Percentiles rank a stretch among this genome's conserved stretches.
phyloP scores from a whole-genome alignment of 2,329 filamentous ascomycete species.

The Knufia fluminis region DNA sequence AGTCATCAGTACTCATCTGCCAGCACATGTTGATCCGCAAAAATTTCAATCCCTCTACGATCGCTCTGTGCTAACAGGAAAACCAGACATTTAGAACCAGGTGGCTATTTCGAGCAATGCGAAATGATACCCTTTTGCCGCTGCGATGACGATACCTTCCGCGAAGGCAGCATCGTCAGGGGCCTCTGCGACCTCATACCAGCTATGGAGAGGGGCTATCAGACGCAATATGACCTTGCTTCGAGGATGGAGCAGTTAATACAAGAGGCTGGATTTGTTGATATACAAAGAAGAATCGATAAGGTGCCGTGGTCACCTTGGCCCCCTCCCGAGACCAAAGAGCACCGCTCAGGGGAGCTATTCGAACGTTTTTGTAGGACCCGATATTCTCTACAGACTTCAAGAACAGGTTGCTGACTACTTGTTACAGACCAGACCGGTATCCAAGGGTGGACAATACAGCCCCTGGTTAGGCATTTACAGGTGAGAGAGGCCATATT shows the following conservation, averaged over 20 bases:
- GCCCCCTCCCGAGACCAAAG: constrained; percentile 19
- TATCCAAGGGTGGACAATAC: constrained; percentile 28
- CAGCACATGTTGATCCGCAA: no score
- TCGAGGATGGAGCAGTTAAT: constrained; percentile 11
- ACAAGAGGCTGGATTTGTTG: constrained; percentile 23
- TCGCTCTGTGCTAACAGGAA: neutral
- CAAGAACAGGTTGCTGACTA: no score
- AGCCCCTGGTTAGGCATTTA: constrained; percentile 25
- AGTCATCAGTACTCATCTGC: neutral
- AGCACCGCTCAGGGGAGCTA: constrained; percentile 26
- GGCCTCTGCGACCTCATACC: neutral
- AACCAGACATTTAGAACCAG: constrained; percentile 5
- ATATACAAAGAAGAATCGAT: constrained; percentile 20
- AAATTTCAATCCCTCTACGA: no score
- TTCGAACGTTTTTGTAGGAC: constrained; percentile 18
- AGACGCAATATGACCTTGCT: constrained; percentile 4
- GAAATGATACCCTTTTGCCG: neutral
- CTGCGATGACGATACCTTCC: constrained; percentile 1
- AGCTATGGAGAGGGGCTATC: neutral
- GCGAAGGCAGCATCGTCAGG: neutral
- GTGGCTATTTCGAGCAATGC: constrained; percentile 9
- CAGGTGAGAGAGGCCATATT: constrained; percentile 10
- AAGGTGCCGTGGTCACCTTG: constrained; percentile 26
- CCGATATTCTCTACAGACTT: no score
- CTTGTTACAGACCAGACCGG: constrained; percentile 20